Percentiles rank a stretch among this genome's conserved stretches.
Conservation (phyloP, 2,329 filamentous ascomycete genomes). For the Xylariaceae sp. region DNA sequence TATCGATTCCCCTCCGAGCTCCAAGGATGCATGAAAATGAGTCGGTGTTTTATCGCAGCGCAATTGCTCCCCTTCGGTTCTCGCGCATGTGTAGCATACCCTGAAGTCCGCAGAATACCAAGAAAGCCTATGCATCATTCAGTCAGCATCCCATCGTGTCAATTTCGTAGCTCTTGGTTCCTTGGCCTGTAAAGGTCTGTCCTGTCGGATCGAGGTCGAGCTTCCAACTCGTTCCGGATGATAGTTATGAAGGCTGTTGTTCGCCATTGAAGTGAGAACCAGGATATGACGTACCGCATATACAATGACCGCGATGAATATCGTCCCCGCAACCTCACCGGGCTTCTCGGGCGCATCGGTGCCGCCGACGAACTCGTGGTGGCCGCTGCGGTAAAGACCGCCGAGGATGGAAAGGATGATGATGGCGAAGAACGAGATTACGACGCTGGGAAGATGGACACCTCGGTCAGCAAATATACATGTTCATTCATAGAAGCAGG, state of each 20-base stretch:
- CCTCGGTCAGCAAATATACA: neutral
- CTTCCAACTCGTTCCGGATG: too few species aligned
- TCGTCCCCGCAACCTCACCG: slow-evolving; percentile 72
- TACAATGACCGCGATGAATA: slow-evolving; percentile 84
- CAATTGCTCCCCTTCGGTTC: slow-evolving; percentile 78
- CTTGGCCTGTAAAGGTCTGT: too few species aligned
- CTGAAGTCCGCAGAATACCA: slow-evolving; percentile 88
- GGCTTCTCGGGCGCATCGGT: slow-evolving; percentile 63
- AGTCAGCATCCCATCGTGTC: too few species aligned
- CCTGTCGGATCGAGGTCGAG: too few species aligned
- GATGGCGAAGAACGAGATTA: slow-evolving; percentile 64
- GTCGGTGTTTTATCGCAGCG: slow-evolving; percentile 45
- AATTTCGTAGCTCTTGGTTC: too few species aligned
- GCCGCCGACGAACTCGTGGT: slow-evolving; percentile 80
- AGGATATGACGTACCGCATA: slow-evolving; percentile 65
- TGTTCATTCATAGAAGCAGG: neutral
- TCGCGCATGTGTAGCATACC: slow-evolving; percentile 81
- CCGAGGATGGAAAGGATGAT: slow-evolving; percentile 61
- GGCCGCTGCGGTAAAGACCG: slow-evolving; percentile 70
- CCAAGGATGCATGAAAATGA: neutral
- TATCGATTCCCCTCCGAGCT: neutral
- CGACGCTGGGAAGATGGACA: slow-evolving; percentile 51
- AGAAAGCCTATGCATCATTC: slow-evolving; percentile 63
- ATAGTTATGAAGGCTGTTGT: too few species aligned
- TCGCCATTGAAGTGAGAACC: too few species aligned